phyloP scores from a whole-genome alignment of 2,329 filamentous ascomycete genomes.

The Mycocentrospora acerina region DNA sequence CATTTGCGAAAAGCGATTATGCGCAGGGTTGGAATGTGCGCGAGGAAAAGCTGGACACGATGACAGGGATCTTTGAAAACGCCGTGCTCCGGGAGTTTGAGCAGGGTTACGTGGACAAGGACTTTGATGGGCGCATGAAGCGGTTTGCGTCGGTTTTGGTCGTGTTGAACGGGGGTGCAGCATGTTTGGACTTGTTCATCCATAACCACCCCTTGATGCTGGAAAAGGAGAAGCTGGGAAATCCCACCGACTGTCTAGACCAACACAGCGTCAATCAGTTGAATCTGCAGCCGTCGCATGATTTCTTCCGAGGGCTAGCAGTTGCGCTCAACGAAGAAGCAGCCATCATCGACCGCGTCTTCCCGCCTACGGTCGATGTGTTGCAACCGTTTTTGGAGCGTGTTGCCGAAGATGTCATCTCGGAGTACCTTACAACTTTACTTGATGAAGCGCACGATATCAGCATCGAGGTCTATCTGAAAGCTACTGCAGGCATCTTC shows the following conservation, averaged over 20 bases:
- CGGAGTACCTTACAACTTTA: conserved; percentile 80
- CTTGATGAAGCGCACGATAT: conserved; percentile 84
- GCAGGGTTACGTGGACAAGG: conserved; percentile 84
- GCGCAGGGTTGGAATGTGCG: conserved; percentile 71
- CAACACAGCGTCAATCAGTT: conserved; percentile 64
- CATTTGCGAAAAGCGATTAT: conserved; percentile 80
- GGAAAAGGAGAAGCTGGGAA: conserved; percentile 69
- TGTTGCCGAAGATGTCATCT: conserved; percentile 76
- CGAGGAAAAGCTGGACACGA: conserved; percentile 70
- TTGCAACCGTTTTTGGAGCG: conserved; percentile 80
- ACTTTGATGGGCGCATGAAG: conserved; percentile 85
- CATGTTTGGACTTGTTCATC: conserved; percentile 81
- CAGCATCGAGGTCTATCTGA: conserved; percentile 75
- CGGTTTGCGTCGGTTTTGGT: conserved; percentile 86
- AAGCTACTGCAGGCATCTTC: conserved; percentile 83
- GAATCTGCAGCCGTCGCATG: conserved; percentile 74
- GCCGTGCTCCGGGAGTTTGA: conserved; percentile 90
- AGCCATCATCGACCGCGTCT: conserved; percentile 77
- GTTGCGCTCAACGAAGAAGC: conserved; percentile 81
- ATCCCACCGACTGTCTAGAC: conserved; percentile 80
- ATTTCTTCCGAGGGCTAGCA: conserved; percentile 76
- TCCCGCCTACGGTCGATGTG: conserved; percentile 69
- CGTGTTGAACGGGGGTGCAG: conserved; percentile 75
- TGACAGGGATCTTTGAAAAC: conserved; percentile 83
- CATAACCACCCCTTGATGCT: conserved; percentile 84